Evolutionary conservation across 1,139 yeast genomes (phyloP), one percentile per base, ranked within the genome.

Genomic region (Suhomyces maxii): DNA sequence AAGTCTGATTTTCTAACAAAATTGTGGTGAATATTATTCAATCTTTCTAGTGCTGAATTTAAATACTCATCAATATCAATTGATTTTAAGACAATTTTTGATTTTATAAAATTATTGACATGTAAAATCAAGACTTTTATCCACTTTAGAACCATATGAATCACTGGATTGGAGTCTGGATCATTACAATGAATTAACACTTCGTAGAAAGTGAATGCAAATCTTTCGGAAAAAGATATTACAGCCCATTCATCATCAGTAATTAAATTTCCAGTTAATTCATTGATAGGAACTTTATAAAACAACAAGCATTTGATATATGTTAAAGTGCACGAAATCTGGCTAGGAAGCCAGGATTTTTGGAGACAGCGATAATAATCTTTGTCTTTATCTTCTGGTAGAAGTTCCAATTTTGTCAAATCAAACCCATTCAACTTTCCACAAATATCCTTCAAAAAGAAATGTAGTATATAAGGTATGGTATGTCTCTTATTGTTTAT

Each of bases 131-230:
- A 45, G 13, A 59, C 47, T 42, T 60, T 60, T 13, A 58, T 37
- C 64, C 64, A 60, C 48, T 60, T 60, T 34, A 58, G 49, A 8
- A 53, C 42, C 60, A 60, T 53, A 39, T 60, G 64, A 26, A 47
- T 37, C 4, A 52, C 51, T 10, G 64, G 63, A 8, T 42, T 36
- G 2, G 44, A 39, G 12, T 49, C 41, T 10, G 35, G 8, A 32
- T 36, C 36, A 12, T 42, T 43, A 33, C 55, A 41, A 44, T 45
- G 33, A 10, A 40, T 13, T 12, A 56, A 38, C 12, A 57, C 50
- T 18, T 58, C 61, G 25, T 53, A 43, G 37, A 60, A 55, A 25
- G 48, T 43, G 13, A 38, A 40, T 6, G 46, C 34, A 31, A 56
- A 46, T 13, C 42, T 51, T 11, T 50, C 48, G 2, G 49, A 38